phyloP scores from a whole-genome alignment of 2,329 filamentous ascomycete genomes.

The Aspergillus hiratsukae region DNA sequence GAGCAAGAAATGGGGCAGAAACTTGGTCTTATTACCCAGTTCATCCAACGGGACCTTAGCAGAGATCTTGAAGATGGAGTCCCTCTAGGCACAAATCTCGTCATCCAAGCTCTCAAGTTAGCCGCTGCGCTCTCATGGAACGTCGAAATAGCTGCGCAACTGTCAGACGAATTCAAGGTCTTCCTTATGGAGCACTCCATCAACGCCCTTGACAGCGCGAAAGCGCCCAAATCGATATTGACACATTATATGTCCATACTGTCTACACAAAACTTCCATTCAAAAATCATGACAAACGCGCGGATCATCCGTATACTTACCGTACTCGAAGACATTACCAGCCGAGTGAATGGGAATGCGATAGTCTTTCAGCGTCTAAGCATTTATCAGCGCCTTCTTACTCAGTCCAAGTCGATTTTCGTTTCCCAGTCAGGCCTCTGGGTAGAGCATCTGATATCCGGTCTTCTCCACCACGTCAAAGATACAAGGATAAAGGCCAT shows the following conservation, averaged over 20 bases:
- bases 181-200: conserved; percentile 81
- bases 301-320: conserved; percentile 67
- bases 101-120: conserved; percentile 72
- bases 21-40: conserved; percentile 71
- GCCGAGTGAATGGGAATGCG: conserved; percentile 72
- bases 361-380: conserved; percentile 71
- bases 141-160: conserved; percentile 61
- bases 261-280: conserved; percentile 71
- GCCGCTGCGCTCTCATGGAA: conserved; percentile 73
- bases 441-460: conserved; percentile 76
- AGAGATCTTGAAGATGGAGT: conserved; percentile 54
- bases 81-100: conserved; percentile 62
- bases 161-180: conserved; percentile 72
- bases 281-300: conserved; percentile 67
- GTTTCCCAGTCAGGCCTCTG: conserved; percentile 65
- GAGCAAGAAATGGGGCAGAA: conserved; percentile 67
- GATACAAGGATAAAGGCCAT: conserved; percentile 75
- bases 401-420: conserved; percentile 68
- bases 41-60: conserved; percentile 76
- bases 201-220: conserved; percentile 63
- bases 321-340: conserved; percentile 67
- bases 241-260: conserved; percentile 77
- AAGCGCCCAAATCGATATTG: conserved; percentile 69
- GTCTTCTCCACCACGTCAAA: conserved; percentile 72
- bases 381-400: conserved; percentile 73